Base-by-base conservation (phyloP, 352 stramenopile genomes). In the Phytophthora aleatoria region DNA sequence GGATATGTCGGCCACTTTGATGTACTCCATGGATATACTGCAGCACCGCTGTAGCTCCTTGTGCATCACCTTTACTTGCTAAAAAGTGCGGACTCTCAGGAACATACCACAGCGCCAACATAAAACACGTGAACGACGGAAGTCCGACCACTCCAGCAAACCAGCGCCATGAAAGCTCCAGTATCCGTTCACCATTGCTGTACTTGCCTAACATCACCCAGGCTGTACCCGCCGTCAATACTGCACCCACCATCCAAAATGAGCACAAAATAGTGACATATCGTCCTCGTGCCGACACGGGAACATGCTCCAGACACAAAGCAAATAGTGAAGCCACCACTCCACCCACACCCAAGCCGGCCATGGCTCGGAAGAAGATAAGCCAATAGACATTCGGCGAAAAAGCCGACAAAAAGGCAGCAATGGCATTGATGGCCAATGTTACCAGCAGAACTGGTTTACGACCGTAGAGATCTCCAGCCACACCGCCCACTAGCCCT, bases 181-280 rank as follows among this genome's bases (percentile, higher is more conserved):
- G 55, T 50, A 93, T 91, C 48, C 77, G 79, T 33, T 87, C 57
- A 2, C 83, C 83, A 41, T 72, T 67, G 26, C 43, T 70, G 57
- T 82, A 74, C 41, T 91, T 94, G 56, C 81, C 83, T 28, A 94
- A 68, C 77, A 97, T 91, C 33, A 97, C 55, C 90, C 90, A 97
- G 24, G 89, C 90, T 2, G 82, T 87, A 15, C 71, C 83, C 7
- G 87, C 89, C 0, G 91, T 95, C 55, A 89, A 56, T 36, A 97
- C 79, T 2, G 87, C 87, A 6, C 91, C 91, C 11, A 97, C 66
- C 87, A 97, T 97, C 91, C 91, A 97, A 71, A 97, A 97, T 5
- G 81, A 92, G 57, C 90, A 96, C 45, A 97, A 74, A 55, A 94
- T 83, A 12, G 87, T 97, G 13, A 97, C 69, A 54, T 91, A 95